Evolutionary conservation across 169 alveolate genomes (phyloP).

Genomic region (Fabrea salina): DNA sequence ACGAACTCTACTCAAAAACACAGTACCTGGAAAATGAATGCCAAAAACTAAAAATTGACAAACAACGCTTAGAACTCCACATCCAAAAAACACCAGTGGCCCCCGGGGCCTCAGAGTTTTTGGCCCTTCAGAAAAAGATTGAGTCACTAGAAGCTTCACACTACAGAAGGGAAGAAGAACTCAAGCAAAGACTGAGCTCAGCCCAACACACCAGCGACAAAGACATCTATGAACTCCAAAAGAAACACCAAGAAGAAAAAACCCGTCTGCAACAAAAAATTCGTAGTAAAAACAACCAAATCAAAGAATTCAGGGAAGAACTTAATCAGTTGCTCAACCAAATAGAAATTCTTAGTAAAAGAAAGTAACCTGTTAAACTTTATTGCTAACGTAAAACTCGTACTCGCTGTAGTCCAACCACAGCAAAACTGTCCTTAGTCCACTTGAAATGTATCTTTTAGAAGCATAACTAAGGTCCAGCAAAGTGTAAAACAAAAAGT

Average conservation of each 20-base stretch:
- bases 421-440: too few relatives aligned
- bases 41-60: conserved; percentile 22
- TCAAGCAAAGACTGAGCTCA: neutral
- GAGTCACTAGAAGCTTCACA: conserved; percentile 22
- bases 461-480: too few relatives aligned
- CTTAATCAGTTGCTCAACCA: conserved; percentile 6
- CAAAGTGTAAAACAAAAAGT: too few relatives aligned
- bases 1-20: neutral
- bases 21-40: neutral
- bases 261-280: neutral
- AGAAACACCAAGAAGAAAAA: neutral
- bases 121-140: conserved; percentile 12
- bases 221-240: neutral
- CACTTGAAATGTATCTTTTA: too few relatives aligned
- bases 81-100: neutral
- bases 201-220: neutral
- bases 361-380: too few relatives aligned
- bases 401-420: too few relatives aligned
- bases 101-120: conserved; percentile 14
- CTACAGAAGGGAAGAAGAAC: conserved; percentile 17
- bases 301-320: conserved; percentile 6
- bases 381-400: too few relatives aligned
- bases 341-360: conserved; percentile 5
- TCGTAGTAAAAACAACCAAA: conserved; percentile 1
- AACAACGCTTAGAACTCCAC: conserved; percentile 23